These are phyloP conservation scores for Sporothrix brasiliensis DNA, from an alignment of 2,329 filamentous ascomycete genomes.

Conservation along the genomic window DNA sequence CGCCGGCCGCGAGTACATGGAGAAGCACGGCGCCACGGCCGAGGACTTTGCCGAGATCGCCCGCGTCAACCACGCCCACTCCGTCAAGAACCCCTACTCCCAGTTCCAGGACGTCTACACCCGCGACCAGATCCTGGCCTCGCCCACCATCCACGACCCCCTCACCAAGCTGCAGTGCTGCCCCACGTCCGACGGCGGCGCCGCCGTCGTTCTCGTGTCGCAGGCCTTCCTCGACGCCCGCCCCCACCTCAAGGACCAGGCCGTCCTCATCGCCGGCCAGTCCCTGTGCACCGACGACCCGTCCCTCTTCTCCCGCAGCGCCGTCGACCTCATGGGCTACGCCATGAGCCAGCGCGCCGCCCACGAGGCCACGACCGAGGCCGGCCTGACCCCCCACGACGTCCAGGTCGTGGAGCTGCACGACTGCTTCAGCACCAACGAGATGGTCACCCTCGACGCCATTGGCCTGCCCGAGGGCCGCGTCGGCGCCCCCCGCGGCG, in stretches of 20 bases:
- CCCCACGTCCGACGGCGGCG: slow-evolving; percentile 90
- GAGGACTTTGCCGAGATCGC: slow-evolving; percentile 95
- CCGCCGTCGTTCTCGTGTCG: slow-evolving; percentile 85
- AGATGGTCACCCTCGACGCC: slow-evolving; percentile 88
- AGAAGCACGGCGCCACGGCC: slow-evolving; percentile 81
- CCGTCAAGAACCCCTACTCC: slow-evolving; percentile 91
- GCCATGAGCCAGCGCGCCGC: slow-evolving; percentile 78
- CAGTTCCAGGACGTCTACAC: slow-evolving; percentile 95
- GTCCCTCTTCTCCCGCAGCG: slow-evolving; percentile 72
- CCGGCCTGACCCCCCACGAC: slow-evolving; percentile 67
- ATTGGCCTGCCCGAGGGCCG: slow-evolving; percentile 76
- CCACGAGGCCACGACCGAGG: slow-evolving; percentile 71
- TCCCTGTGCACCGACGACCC: slow-evolving; percentile 82
- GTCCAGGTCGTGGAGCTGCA: slow-evolving; percentile 88
- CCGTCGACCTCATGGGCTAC: slow-evolving; percentile 88
- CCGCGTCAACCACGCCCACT: slow-evolving; percentile 90
- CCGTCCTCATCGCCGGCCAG: slow-evolving; percentile 88
- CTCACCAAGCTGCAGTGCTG: slow-evolving; percentile 99
- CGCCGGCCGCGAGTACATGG: slow-evolving; percentile 90
- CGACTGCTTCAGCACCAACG: slow-evolving; percentile 95
- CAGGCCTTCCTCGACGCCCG: slow-evolving; percentile 84
- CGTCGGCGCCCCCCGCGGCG: slow-evolving; percentile 79
- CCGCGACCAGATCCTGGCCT: slow-evolving; percentile 74
- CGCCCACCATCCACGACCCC: slow-evolving; percentile 79
- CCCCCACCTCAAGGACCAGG: slow-evolving; percentile 78